Conservation (phyloP, 305 asterid species). For the Petunia hybrid region DNA sequence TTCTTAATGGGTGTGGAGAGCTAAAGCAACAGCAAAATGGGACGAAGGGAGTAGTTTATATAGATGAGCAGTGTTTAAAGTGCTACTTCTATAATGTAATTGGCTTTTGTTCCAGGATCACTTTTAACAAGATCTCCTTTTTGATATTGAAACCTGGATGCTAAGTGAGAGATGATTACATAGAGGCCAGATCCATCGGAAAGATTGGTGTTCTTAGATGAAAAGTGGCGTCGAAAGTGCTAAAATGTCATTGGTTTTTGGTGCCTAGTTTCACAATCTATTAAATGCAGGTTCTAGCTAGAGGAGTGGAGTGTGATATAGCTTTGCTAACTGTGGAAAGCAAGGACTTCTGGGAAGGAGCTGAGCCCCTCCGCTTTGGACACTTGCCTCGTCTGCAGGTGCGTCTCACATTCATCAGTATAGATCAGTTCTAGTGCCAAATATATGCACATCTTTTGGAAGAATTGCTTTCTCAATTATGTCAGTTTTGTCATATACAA, state of each 20-base stretch:
- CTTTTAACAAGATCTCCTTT: constrained; percentile 12
- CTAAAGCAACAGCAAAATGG: no score
- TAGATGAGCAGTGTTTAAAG: neutral
- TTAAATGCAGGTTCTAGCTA: constrained; percentile 77
- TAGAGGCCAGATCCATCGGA: neutral
- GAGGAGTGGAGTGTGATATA: constrained; percentile 96
- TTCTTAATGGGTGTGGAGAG: no score
- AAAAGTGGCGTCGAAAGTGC: constrained; percentile 21
- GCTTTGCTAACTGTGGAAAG: constrained; percentile 93
- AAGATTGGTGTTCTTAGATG: constrained; percentile 18
- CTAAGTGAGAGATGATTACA: constrained; percentile 30
- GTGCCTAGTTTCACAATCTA: neutral
- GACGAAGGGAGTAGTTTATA: neutral
- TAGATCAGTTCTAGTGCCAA: constrained; percentile 16
- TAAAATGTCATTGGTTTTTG: constrained; percentile 3
- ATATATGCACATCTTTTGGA: constrained; percentile 1
- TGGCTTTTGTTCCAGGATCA: neutral
- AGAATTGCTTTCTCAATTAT: constrained; percentile 6
- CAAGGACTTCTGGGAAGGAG: constrained; percentile 82
- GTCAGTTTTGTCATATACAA: constrained; percentile 17
- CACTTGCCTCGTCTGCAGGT: constrained; percentile 64
- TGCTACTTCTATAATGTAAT: neutral
- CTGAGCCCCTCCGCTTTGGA: constrained; percentile 61
- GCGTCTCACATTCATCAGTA: constrained; percentile 28
- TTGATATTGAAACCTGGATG: neutral